Evolutionary conservation across 139 green algal genomes (phyloP), one percentile per base, ranked within the genome.

Genomic region (Picochlorum sp.): DNA sequence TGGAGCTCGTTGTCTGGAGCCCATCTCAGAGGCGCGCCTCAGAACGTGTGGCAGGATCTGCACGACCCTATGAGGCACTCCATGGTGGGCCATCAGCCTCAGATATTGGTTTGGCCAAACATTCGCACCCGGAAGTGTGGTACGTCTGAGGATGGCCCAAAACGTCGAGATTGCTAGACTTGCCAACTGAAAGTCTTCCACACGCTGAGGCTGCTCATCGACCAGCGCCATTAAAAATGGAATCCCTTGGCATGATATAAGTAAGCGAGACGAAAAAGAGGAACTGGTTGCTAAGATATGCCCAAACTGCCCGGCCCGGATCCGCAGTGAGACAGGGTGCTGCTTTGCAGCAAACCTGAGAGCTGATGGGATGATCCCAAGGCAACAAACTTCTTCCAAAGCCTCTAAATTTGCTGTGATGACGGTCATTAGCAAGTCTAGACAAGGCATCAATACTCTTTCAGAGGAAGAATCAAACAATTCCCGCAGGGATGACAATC

Each of bases 321-420:
- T 23, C 14, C 84, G 71, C 58, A 86, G 58, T 34, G 67, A 38
- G 34, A 54, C 16, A 30, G 66, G 62, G 46, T 60, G 65, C 8
- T 49, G 23, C 11, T 64, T 34, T 14, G 50, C 30, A 6, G 73
- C 54, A 54, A 85, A 78, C 52, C 72, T 67, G 3, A 74, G 59
- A 10, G 84, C 77, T 4, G 74, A 64, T 1, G 84, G 89, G 52
- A 93, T 58, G n/a, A 89, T 23, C 44, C 87, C 89, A 26, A 91
- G 67, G n/a, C 86, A 71, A 68, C 81, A 90, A 46, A 82, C 37
- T 26, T 61, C 68, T 56, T 86, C 74, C 56, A 91, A 62, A 23
- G 83, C 45, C 15, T 41, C 47, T 10, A 65, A 46, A 63, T 92
- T 81, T 6, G 66, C 50, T 10, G 50, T 51, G 4, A 69, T 64